Conservation (phyloP, 164 flowering plant genomes). For the Vitis labrusca region DNA sequence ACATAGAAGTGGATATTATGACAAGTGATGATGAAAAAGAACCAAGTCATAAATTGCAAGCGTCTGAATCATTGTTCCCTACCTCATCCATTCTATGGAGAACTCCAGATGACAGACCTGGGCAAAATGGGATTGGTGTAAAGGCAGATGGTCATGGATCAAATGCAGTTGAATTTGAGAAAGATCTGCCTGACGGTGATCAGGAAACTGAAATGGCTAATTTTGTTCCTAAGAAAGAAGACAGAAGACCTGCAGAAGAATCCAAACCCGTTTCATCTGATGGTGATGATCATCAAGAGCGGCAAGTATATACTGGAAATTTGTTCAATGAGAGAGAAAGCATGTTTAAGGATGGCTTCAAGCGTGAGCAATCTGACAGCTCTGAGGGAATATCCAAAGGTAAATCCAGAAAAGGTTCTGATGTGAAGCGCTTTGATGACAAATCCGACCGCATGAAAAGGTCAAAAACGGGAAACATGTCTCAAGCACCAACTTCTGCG, state of each 20-base stretch:
- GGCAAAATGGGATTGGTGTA: constrained; percentile 33
- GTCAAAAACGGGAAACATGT: constrained; percentile 37
- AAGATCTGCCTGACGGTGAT: constrained; percentile 34
- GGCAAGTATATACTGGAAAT: constrained; percentile 28
- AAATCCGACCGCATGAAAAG: constrained; percentile 47
- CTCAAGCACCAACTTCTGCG: constrained; percentile 31
- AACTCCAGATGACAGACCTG: constrained; percentile 29
- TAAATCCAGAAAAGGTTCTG: constrained; percentile 54
- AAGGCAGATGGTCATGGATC: constrained; percentile 37
- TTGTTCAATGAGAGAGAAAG: constrained; percentile 31
- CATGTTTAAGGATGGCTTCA: constrained; percentile 24
- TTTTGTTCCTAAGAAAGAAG: constrained; percentile 23
- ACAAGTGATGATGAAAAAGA: constrained; percentile 83
- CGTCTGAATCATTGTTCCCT: constrained; percentile 27
- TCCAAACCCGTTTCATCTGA: constrained; percentile 24
- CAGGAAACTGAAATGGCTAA: constrained; percentile 36
- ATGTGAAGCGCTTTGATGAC: constrained; percentile 34
- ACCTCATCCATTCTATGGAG: constrained; percentile 32
- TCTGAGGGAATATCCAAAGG: constrained; percentile 31
- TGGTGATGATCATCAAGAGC: constrained; percentile 32
- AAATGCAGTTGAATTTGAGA: constrained; percentile 39
- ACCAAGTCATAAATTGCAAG: constrained; percentile 34
- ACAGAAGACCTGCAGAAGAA: constrained; percentile 29
- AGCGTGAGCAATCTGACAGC: constrained; percentile 40
- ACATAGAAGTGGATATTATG: constrained; percentile 93